A percentile compares a stretch with the other conserved stretches of the same genome.
Conservation (phyloP, 768 basidiomycete species). For the Russula virescens region DNA sequence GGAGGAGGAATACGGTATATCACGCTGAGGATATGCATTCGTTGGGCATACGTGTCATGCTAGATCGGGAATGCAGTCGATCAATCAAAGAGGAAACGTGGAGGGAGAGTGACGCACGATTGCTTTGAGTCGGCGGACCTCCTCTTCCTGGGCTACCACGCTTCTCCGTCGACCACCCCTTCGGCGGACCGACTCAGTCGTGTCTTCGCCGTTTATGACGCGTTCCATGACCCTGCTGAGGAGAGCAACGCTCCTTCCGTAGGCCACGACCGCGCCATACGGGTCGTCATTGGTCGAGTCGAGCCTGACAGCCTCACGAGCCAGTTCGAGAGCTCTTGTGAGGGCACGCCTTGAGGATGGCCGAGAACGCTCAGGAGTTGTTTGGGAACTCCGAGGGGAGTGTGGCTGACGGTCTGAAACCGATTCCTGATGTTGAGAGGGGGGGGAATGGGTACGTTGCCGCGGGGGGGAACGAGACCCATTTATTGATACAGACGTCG, state of each 20-base stretch:
- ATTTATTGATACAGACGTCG: conserved; percentile 40
- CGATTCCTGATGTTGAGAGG: conserved; percentile 35
- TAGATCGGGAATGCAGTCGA: conserved; percentile 30
- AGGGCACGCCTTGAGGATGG: conserved; percentile 83
- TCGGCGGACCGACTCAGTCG: conserved; percentile 54
- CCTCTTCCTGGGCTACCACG: conserved; percentile 87
- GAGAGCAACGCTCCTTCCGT: conserved; percentile 78
- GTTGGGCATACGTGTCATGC: conserved; percentile 94
- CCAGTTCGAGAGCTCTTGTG: conserved; percentile 79
- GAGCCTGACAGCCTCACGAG: conserved; percentile 83
- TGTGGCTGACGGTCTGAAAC: conserved; percentile 41
- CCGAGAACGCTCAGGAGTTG: conserved; percentile 47
- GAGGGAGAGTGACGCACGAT: conserved; percentile 58
- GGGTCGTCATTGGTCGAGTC: conserved; percentile 88
- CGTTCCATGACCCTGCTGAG: conserved; percentile 91
- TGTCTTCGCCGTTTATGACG: conserved; percentile 80
- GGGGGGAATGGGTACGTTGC: conserved; percentile 32
- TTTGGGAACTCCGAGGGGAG: conserved; percentile 37
- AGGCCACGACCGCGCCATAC: conserved; percentile 82
- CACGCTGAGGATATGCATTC: conserved; percentile 87
- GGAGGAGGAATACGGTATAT: conserved; percentile 83
- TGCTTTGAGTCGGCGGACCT: conserved; percentile 77
- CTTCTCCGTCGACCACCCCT: conserved; percentile 62
- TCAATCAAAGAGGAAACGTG: neutral
- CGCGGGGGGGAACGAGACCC: conserved; percentile 55